These are phyloP conservation scores for Dissophora ornata DNA, from an alignment of 192 early-diverging fungal genomes.

Conservation along the genomic window DNA sequence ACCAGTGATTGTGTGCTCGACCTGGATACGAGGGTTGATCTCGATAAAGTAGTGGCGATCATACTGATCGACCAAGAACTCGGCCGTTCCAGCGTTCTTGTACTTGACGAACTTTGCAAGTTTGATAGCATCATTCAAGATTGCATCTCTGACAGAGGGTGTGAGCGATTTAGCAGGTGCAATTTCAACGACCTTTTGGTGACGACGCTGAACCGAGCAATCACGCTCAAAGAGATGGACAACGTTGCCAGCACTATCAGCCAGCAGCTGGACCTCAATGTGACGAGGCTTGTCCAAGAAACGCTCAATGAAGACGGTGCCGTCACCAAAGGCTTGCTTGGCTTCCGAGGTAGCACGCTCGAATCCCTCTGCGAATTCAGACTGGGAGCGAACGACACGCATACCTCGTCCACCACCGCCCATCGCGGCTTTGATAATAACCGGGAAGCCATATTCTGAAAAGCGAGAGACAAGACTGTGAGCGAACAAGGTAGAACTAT, in stretches of 20 bases:
- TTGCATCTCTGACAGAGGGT: conserved; percentile 73
- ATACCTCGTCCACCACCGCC: conserved; percentile 97
- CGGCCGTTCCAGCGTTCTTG: conserved; percentile 96
- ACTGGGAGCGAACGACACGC: conserved; percentile 87
- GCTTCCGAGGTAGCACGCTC: conserved; percentile 90
- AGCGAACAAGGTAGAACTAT: background rate
- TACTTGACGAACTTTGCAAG: conserved; percentile 90
- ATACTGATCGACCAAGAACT: conserved; percentile 92
- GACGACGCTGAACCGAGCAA: conserved; percentile 97
- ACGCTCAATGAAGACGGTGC: conserved; percentile 94
- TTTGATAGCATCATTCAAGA: conserved; percentile 91
- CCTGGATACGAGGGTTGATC: conserved; percentile 98
- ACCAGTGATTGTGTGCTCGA: conserved; percentile 95
- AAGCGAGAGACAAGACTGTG: background rate
- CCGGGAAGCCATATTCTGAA: conserved; percentile 84
- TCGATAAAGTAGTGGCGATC: conserved; percentile 97
- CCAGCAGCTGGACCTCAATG: conserved; percentile 97
- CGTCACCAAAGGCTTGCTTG: conserved; percentile 93
- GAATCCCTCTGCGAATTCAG: conserved; percentile 81
- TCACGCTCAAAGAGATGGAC: conserved; percentile 95
- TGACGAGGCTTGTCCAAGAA: conserved; percentile 93
- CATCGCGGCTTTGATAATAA: conserved; percentile 98
- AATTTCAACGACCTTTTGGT: conserved; percentile 97
- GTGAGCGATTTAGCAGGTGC: conserved; percentile 85
- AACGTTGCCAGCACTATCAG: conserved; percentile 85